phyloP scores from a whole-genome alignment of 176 grass and related monocot species.

The Tillandsia fasciculata region DNA sequence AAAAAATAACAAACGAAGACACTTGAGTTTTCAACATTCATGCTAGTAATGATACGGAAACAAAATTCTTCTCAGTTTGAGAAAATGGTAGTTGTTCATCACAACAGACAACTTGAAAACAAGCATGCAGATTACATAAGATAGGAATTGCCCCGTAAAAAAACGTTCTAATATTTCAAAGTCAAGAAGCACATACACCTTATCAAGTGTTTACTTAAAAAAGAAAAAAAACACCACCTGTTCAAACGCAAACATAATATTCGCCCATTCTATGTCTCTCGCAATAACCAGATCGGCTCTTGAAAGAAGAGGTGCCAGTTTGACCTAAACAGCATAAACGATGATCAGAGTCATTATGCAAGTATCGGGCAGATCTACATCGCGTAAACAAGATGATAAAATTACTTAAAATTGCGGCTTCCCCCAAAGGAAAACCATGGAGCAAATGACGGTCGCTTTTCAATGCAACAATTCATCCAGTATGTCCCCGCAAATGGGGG shows the following conservation, averaged over 20 bases:
- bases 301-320: conserved; percentile 51
- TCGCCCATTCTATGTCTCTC: conserved; percentile 96
- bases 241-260: conserved; percentile 79
- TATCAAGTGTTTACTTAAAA: neutral
- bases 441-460: too few relatives aligned
- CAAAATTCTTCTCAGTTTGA: neutral
- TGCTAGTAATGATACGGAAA: neutral
- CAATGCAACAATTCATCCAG: too few relatives aligned
- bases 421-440: too few relatives aligned
- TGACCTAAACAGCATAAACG: conserved; percentile 29
- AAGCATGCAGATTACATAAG: neutral
- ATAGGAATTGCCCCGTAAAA: neutral
- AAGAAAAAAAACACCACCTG: conserved; percentile 59
- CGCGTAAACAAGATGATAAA: neutral
- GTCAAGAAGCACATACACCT: conserved; percentile 7
- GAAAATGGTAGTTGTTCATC: too few relatives aligned
- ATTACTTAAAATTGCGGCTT: too few relatives aligned
- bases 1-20: neutral
- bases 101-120: neutral
- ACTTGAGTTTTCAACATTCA: neutral
- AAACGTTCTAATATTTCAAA: conserved; percentile 2
- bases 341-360: neutral
- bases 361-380: neutral
- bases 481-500: too few relatives aligned
- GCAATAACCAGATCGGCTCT: conserved; percentile 75